Conservation (phyloP, 2,329 filamentous ascomycete genomes). For the Diaporthe amygdali region DNA sequence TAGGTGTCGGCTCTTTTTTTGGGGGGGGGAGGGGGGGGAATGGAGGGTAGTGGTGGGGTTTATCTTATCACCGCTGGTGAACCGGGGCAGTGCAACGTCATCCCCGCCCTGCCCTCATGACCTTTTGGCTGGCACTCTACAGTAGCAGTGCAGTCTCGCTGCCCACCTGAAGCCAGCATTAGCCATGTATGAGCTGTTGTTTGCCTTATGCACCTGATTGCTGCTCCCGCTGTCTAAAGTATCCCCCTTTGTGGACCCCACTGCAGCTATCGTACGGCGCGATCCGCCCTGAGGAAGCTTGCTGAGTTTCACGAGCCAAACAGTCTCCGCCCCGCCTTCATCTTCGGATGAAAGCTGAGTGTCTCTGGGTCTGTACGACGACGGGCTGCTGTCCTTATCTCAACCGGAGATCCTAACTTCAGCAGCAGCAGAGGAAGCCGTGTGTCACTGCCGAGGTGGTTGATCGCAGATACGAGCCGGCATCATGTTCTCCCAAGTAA, state of each 20-base stretch:
- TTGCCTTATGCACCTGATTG: not conserved
- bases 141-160: not conserved
- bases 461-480: not conserved
- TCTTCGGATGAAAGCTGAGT: not conserved
- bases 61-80: not conserved
- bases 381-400: not conserved
- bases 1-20: not conserved
- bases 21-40: no score
- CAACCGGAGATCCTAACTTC: not conserved
- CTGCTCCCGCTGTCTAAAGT: not conserved
- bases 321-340: not conserved
- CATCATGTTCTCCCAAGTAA: slow-evolving; percentile 26
- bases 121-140: not conserved
- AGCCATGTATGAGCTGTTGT: not conserved
- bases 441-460: not conserved
- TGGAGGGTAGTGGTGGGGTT: not conserved
- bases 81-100: slow-evolving; percentile 10
- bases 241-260: not conserved
- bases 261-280: not conserved
- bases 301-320: slow-evolving; percentile 6
- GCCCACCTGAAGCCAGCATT: slow-evolving; percentile 1
- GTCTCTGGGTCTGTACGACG: not conserved
- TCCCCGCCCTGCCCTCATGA: slow-evolving; percentile 3
- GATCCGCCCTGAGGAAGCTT: not conserved
- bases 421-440: not conserved